Evolutionary conservation across 2,329 filamentous ascomycete species (phyloP), one percentile per base, ranked within the genome.

Genomic region (Ophidiomyces ophidiicola): DNA sequence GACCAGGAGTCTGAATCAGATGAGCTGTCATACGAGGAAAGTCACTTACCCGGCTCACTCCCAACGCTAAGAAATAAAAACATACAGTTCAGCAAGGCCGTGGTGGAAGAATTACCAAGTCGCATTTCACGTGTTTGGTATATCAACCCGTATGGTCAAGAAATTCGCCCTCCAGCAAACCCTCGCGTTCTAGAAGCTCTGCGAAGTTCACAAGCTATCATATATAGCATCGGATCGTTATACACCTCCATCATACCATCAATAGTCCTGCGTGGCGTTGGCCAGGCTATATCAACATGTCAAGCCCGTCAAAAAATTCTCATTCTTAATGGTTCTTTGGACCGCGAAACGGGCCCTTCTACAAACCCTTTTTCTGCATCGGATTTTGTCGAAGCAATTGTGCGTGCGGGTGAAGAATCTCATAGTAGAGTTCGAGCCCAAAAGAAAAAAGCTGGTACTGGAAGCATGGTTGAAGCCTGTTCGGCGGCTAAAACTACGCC

Each of bases 131-230:
- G 87, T 2, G 71, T 96, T 21, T 96, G 86, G 85, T 96, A 96
- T 64, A 96, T 96, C 64, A 96, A 94, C 54, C 88, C 88, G 0
- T 96, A 94, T 58, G 88, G 88, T n/a, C 85, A 94, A 56, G 87
- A 94, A 60, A 94, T 96, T 49, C 76, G 79, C 12, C 82, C 87
- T 0, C 72, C 78, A 0, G 82, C 85, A 2, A 96, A 94, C 52
- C 78, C 85, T 0, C 78, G 84, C 36, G 84, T 88, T 0, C 51
- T 93, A 0, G 71, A 76, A 5, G 76, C 84, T 0, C 58, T 96
- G 1, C 63, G 66, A 11, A 62, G 64, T 1, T 72, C 82, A 0
- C 71, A 76, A 41, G 78, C 76, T 1, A 69, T 94, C 6, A 74
- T 96, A 32, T 96, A 94, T 63, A 87, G 82, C 58, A 92, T 96